These are phyloP conservation scores for Eucalyptus tenuipes DNA, from an alignment of 345 rosid genomes.

Conservation along the genomic window DNA sequence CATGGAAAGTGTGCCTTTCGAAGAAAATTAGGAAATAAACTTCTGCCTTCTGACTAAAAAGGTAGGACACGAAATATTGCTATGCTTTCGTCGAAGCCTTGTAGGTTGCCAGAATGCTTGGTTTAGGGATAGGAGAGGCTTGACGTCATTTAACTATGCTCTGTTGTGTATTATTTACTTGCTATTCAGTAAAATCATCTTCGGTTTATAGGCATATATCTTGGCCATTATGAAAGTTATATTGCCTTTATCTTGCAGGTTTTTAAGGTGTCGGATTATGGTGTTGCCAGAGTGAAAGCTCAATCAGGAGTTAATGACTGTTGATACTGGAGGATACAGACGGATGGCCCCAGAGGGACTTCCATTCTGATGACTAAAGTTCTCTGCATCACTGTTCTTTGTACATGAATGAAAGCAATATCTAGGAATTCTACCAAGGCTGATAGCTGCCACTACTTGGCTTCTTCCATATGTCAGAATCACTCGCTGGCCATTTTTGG, in stretches of 20 bases:
- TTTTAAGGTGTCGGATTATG: conserved; percentile 96
- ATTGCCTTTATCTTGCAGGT: conserved; percentile 24
- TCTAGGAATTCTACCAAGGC: neutral
- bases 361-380: neutral
- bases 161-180: neutral
- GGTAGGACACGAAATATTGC: neutral
- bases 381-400: neutral
- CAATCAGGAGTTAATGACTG: conserved; percentile 97
- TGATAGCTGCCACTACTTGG: neutral
- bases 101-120: neutral
- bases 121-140: neutral
- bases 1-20: neutral
- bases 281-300: conserved; percentile 91
- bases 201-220: neutral
- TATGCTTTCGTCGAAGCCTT: neutral
- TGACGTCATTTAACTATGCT: neutral
- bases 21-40: neutral
- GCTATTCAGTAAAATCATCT: neutral
- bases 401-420: neutral
- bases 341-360: conserved; percentile 99
- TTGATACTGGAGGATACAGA: conserved; percentile 95
- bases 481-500: neutral
- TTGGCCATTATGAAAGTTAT: neutral
- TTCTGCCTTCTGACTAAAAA: neutral
- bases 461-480: neutral